Percentiles rank a stretch among this genome's conserved stretches.
Evolutionary conservation across 495 filamentous ascomycete genomes (phyloP).

Genomic region (Hyaloscypha bicolor): DNA sequence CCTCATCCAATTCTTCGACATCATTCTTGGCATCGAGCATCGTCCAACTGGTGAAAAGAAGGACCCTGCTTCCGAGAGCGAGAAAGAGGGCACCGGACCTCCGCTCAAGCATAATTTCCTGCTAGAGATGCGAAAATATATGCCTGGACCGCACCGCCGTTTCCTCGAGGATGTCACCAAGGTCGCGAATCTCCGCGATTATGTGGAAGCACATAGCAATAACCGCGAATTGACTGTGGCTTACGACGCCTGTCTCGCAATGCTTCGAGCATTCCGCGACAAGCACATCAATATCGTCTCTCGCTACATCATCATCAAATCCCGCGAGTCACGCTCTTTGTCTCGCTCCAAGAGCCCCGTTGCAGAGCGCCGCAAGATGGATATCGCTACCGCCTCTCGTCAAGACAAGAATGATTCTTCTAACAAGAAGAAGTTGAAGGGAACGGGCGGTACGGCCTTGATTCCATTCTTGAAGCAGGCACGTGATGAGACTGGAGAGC

Average conservation of each 20-base stretch:
- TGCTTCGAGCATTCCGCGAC: constrained; percentile 86
- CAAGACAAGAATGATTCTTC: constrained; percentile 44
- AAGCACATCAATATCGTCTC: constrained; percentile 97
- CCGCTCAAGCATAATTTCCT: constrained; percentile 85
- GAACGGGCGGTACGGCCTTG: constrained; percentile 89
- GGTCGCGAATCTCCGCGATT: constrained; percentile 88
- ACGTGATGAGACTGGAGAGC: constrained; percentile 92
- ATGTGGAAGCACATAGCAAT: constrained; percentile 64
- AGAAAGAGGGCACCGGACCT: constrained; percentile 53
- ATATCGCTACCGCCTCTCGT: constrained; percentile 65
- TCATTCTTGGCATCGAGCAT: constrained; percentile 89
- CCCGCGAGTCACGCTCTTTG: constrained; percentile 53
- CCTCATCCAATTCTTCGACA: constrained; percentile 92
- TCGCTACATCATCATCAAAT: constrained; percentile 87
- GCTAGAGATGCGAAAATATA: constrained; percentile 93
- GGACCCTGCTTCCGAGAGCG: constrained; percentile 45
- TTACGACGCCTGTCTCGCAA: constrained; percentile 88
- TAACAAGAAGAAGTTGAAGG: constrained; percentile 64
- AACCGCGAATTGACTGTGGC: constrained; percentile 72
- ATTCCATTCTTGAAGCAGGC: constrained; percentile 96
- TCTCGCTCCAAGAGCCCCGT: constrained; percentile 41
- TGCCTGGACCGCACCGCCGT: constrained; percentile 89
- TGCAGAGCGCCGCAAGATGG: constrained; percentile 51
- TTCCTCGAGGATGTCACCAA: constrained; percentile 80
- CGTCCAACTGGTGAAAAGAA: constrained; percentile 80